Base-by-base conservation (phyloP, 2,329 filamentous ascomycete genomes). In the Zasmidium angulare region DNA sequence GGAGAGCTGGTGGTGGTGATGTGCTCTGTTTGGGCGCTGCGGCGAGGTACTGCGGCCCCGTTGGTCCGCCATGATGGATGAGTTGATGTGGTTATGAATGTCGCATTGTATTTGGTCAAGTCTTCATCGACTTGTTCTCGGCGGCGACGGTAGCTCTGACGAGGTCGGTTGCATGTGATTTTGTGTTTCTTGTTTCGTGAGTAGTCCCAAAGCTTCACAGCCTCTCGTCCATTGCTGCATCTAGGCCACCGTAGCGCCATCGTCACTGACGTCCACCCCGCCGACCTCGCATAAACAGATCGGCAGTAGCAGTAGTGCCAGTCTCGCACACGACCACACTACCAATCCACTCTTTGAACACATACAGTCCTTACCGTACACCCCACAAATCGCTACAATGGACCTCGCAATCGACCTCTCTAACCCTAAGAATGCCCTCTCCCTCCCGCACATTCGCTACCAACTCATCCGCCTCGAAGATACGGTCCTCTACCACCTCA, bases 401-500 rank as follows among this genome's bases (percentile, higher is more conserved):
- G 95, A 99, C 75, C 83, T 90, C 19, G 86, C 91, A 50, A 91
- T 98, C 71, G 92, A 97, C 75, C 86, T 96, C 62, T 90, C 87
- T 43, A 90, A 98, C 77, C 85, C 88, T 72, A 86, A 86, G 66
- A 90, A 91, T 79, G 93, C 93, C 17, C 81, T 99, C 70, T 93
- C 98, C 74, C 84, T 99, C 51, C 84, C 86, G 63, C 91, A 95
- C 73, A 99, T 98, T 74, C 90, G 95, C 64, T 96, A 91, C 62
- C 71, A 73, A 58, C 64, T 72, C 71, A 99, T 95, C 72, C 95
- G 95, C 20, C 84, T 98, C 19, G 95, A 99, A 79, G 95, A 99
- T 74, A 98, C 93, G 62, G 98, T 99, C 72, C 96, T 91, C 66
- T 97, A 96, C 77, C 90, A 96, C 77, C 82, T 99, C 43, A 98